Evolutionary conservation across 2,329 filamentous ascomycete genomes (phyloP).

Genomic region (Fusarium irregulare): DNA sequence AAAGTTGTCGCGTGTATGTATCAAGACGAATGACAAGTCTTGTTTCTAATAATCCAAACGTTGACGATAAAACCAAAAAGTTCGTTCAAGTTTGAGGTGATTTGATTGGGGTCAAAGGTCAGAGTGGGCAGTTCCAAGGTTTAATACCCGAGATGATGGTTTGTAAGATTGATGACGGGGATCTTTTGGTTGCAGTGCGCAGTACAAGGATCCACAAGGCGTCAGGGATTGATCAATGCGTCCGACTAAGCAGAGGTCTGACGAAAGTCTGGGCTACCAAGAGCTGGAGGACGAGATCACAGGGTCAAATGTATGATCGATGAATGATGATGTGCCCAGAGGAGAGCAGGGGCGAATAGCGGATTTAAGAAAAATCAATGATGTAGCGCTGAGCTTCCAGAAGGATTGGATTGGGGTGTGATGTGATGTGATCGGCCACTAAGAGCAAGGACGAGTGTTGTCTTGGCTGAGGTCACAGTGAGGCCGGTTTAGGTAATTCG

Average conservation of each 20-base stretch:
- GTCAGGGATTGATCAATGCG: conserved; percentile 1
- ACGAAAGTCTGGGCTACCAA: background rate
- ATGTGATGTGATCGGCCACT: conserved; percentile 26
- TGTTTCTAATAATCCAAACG: background rate
- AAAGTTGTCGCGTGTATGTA: background rate
- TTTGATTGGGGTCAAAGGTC: background rate
- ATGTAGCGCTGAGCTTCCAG: conserved; percentile 14
- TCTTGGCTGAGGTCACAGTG: conserved; percentile 33
- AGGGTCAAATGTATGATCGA: conserved; percentile 5
- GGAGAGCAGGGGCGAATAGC: conserved; percentile 1
- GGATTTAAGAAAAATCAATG: conserved; percentile 3
- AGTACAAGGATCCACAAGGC: conserved; percentile 20
- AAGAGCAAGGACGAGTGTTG: conserved; percentile 8
- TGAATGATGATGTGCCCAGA: background rate
- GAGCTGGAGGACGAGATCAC: background rate
- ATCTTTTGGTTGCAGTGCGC: background rate
- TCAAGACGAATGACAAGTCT: background rate
- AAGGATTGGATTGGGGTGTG: conserved; percentile 11
- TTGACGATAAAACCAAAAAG: background rate
- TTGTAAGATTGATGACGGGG: conserved; percentile 27
- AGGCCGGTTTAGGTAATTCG: conserved; percentile 13
- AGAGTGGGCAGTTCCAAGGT: conserved; percentile 30
- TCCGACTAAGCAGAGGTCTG: background rate
- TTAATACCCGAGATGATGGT: conserved; percentile 28
- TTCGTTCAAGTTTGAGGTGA: conserved; percentile 9